phyloP scores from a whole-genome alignment of 2,329 filamentous ascomycete genomes.

The Hypoxylon sp. region DNA sequence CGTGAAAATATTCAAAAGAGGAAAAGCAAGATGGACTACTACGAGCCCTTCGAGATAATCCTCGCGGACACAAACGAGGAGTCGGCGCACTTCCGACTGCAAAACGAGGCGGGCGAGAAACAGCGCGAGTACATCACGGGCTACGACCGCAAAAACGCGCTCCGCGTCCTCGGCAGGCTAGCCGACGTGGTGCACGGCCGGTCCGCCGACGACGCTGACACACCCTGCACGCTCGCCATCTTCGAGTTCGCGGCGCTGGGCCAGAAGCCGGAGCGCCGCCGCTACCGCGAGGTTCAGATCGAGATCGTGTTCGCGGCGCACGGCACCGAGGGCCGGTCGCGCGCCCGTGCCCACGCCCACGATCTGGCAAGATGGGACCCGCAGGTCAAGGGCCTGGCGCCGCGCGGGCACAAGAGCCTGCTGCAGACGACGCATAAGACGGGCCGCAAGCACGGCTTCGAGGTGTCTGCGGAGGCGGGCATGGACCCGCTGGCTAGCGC shows the following conservation, averaged over 20 bases:
- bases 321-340: conserved; percentile 6
- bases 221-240: conserved; percentile 17
- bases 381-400: conserved; percentile 4
- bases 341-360: neutral
- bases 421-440: conserved; percentile 9
- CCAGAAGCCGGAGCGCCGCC: conserved; percentile 17
- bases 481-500: conserved; percentile 8
- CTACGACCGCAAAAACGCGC: conserved; percentile 23
- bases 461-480: conserved; percentile 8
- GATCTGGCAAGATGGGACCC: conserved; percentile 18
- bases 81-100: conserved; percentile 26
- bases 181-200: conserved; percentile 27
- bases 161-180: conserved; percentile 24
- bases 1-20: no score
- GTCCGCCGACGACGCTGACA: neutral
- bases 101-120: conserved; percentile 29
- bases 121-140: conserved; percentile 29
- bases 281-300: conserved; percentile 25
- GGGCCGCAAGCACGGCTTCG: conserved; percentile 8
- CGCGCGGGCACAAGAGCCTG: neutral
- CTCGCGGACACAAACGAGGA: conserved; percentile 30
- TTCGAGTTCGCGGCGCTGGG: conserved; percentile 31
- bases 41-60: conserved; percentile 27
- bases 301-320: conserved; percentile 25
- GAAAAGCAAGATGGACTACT: conserved; percentile 13